Evolutionary conservation across 148 eudicot species (phyloP), one percentile per base, ranked within the genome.

Genomic region (Diospyros lotus): DNA sequence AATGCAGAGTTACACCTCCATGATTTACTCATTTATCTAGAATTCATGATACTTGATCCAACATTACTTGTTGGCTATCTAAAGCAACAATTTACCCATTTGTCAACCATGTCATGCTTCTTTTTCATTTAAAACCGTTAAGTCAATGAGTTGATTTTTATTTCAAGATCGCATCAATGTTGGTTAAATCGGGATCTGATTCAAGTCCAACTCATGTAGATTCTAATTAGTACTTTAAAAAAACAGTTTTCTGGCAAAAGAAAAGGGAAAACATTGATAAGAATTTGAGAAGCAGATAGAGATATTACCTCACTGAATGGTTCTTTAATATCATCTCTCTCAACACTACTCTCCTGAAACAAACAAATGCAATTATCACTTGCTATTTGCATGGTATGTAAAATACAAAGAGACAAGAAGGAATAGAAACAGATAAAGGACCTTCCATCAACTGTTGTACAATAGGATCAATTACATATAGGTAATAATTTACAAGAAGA

Each of bases 311-410:
- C 90, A 50, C 83, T 85, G 73, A 89, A 91, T 66, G 97, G 91
- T 66, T 91, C 91, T 78, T 84, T 74, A 38, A 86, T 82, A 67
- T 89, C 91, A 86, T 82, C 91, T 70, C 86, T 62, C 81, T 91
- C 97, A 55, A 89, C 90, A 73, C 87, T 81, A 67, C 89, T 88
- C 78, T 91, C 97, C 91, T 92, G 85, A 61, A 87, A 80, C 4
- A 44, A 54, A 59, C 41, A 14, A 12, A 15, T 56, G 59, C 53
- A 9, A 69, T 41, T n/a, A 50, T 60, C 53, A 48, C 11, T 72
- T 45, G 44, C n/a, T 7, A 69, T 64, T 28, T 38, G 2, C 43
- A 17, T 8, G 56, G 43, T 39, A 17, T 39, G 54, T 56, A 7
- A n/a, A 40, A 45, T 3, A 2, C 17, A 55, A 48, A 56, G 71